Base-by-base conservation (phyloP, 257 asterid genomes). In the Penstemon eatonii region DNA sequence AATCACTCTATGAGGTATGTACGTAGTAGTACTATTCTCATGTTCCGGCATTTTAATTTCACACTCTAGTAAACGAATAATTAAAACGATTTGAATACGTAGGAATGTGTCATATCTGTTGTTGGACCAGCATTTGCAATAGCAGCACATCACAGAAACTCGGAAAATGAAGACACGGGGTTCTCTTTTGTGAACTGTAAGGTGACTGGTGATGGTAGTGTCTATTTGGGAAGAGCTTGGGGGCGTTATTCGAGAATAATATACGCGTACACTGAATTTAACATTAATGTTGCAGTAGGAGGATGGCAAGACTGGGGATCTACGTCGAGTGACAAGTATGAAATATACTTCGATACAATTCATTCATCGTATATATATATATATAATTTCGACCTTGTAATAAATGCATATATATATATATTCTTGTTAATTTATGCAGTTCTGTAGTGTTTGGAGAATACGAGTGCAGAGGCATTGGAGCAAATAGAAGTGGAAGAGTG, bases 161-260 rank as follows among this genome's bases (percentile, higher is more conserved):
- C 82, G 0, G 63, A 73, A 8, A 5, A 55, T 3, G 86, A 84
- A 9, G 75, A 83, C 46, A 80, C 86, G 0, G 93, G 95, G 6
- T 91, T 81, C 70, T 85, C 96, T 6, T 89, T 91, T 51, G 80
- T 81, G 40, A 67, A 82, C 49, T 89, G 95, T 54, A 76, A 63
- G 3, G 52, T 91, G 0, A 44, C 50, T 3, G 90, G 90, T 11
- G 67, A 40, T 12, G 87, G 89, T 8, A 63, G 41, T 7, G 62
- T 83, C 3, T 80, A 67, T 4, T 42, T 91, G 83, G 96, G 93
- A 5, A 83, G 97, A 77, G 92, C 97, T 6, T 89, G 93, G 96
- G 95, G 97, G 45, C 72, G 77, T 3, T 85, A 85, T 56, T 85
- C 97, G 7, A 58, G 77, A 43, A 73, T 81, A 4, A 75, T 79